phyloP scores from a whole-genome alignment of 768 basidiomycete species.

The Panellus pusillus region DNA sequence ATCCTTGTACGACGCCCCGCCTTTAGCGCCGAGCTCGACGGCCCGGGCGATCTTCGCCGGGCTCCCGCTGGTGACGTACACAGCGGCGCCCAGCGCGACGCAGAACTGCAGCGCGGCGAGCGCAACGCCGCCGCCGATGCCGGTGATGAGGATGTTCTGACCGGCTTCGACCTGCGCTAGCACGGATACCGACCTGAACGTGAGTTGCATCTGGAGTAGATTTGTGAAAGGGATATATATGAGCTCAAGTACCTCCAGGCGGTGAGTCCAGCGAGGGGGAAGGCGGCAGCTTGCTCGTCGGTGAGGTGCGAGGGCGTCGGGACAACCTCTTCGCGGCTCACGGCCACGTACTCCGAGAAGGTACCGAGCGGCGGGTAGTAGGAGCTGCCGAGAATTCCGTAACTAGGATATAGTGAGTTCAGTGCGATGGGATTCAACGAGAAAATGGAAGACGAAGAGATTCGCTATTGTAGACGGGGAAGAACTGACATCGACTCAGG shows the following conservation, averaged over 20 bases:
- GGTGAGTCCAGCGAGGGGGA: slow-evolving; percentile 77
- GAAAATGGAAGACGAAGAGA: neutral
- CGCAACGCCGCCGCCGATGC: slow-evolving; percentile 85
- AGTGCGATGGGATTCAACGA: slow-evolving; percentile 15
- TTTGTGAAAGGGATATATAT: neutral
- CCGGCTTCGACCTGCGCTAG: slow-evolving; percentile 55
- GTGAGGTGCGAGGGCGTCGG: slow-evolving; percentile 64
- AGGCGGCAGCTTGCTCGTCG: slow-evolving; percentile 70
- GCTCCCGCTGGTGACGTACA: slow-evolving; percentile 80
- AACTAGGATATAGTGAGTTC: slow-evolving; percentile 33
- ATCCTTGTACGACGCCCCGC: slow-evolving; percentile 73
- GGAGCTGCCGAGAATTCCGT: slow-evolving; percentile 67
- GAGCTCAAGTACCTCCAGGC: slow-evolving; percentile 69
- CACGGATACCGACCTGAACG: neutral
- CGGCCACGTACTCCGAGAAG: slow-evolving; percentile 73
- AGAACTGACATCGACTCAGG: slow-evolving; percentile 61
- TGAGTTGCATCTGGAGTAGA: neutral
- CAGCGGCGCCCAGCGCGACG: slow-evolving; percentile 70
- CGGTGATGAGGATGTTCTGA: slow-evolving; percentile 78
- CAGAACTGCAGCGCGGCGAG: slow-evolving; percentile 73
- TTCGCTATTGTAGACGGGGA: neutral
- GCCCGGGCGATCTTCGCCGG: slow-evolving; percentile 71
- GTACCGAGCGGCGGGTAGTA: slow-evolving; percentile 60
- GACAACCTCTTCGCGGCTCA: slow-evolving; percentile 70
- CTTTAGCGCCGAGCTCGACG: slow-evolving; percentile 66